Percentiles rank a stretch among this genome's conserved stretches.
Evolutionary conservation across 208 protist genomes (phyloP).

Genomic region (Leishmania mexicana): DNA sequence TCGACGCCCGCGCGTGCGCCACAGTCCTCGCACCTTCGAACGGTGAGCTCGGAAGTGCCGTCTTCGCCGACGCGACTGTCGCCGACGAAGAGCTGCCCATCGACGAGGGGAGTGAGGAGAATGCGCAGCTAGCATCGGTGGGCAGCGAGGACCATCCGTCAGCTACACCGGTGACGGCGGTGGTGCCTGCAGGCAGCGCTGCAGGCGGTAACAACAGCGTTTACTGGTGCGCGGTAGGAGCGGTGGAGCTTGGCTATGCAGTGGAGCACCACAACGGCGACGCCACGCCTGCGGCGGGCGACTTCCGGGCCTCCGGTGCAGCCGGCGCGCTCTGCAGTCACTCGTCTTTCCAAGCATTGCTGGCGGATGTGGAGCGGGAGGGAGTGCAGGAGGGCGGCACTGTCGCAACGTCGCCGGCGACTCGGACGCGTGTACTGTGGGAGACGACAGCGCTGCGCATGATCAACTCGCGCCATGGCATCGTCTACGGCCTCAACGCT

Average conservation of each 20-base stretch:
- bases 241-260: constrained; percentile 65
- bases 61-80: not conserved
- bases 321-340: constrained; percentile 23
- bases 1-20: constrained; percentile 7
- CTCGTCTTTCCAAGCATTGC: constrained; percentile 23
- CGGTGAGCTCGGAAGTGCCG: not conserved
- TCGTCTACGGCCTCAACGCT: constrained; percentile 67
- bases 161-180: not conserved
- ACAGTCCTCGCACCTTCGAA: not conserved
- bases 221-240: constrained; percentile 37
- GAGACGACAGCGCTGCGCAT: constrained; percentile 33
- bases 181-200: not conserved
- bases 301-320: constrained; percentile 21
- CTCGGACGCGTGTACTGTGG: constrained; percentile 12
- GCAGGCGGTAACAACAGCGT: too few species aligned
- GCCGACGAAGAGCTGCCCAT: not conserved
- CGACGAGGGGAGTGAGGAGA: constrained; percentile 3
- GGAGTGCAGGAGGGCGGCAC: not conserved
- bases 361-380: constrained; percentile 20
- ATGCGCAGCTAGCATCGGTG: not conserved
- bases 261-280: constrained; percentile 50
- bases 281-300: constrained; percentile 14
- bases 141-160: not conserved
- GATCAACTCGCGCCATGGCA: constrained; percentile 27
- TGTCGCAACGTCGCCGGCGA: not conserved